Evolutionary conservation across 805 yeast species (phyloP).

Genomic region (Yarrowia osloensis): DNA sequence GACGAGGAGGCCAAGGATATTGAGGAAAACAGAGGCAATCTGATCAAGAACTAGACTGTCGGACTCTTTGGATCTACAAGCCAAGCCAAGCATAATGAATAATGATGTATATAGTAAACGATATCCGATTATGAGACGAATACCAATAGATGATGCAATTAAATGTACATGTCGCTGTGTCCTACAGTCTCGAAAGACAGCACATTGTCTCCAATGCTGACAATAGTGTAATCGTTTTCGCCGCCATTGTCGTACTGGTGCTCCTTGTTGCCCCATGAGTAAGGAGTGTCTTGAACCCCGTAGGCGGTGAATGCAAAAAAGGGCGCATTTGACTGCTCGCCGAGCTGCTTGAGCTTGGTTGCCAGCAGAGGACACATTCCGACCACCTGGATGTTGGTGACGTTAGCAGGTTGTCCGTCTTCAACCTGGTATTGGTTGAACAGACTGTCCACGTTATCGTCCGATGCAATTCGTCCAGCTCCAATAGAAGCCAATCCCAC

Average conservation of each 20-base stretch:
- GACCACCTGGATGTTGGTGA: background rate
- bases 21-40: slow-evolving; percentile 35
- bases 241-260: slow-evolving; percentile 35
- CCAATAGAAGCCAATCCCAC: slow-evolving; percentile 33
- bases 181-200: slow-evolving; percentile 23
- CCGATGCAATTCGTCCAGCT: slow-evolving; percentile 32
- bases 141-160: background rate
- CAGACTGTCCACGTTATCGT: slow-evolving; percentile 32
- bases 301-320: slow-evolving; percentile 32
- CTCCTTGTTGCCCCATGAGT: slow-evolving; percentile 36
- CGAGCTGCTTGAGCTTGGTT: background rate
- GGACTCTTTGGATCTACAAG: background rate
- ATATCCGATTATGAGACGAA: slow-evolving; percentile 4
- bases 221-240: slow-evolving; percentile 35
- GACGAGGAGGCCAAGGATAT: slow-evolving; percentile 41
- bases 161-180: slow-evolving; percentile 24
- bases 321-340: slow-evolving; percentile 20
- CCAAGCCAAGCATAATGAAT: slow-evolving; percentile 14
- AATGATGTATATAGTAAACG: slow-evolving; percentile 28
- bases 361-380: slow-evolving; percentile 10
- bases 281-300: slow-evolving; percentile 36
- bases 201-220: slow-evolving; percentile 17
- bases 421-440: slow-evolving; percentile 33
- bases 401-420: background rate
- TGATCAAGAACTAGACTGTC: background rate